phyloP scores from a whole-genome alignment of 805 yeast genomes.

The Candida sanyiensis region DNA sequence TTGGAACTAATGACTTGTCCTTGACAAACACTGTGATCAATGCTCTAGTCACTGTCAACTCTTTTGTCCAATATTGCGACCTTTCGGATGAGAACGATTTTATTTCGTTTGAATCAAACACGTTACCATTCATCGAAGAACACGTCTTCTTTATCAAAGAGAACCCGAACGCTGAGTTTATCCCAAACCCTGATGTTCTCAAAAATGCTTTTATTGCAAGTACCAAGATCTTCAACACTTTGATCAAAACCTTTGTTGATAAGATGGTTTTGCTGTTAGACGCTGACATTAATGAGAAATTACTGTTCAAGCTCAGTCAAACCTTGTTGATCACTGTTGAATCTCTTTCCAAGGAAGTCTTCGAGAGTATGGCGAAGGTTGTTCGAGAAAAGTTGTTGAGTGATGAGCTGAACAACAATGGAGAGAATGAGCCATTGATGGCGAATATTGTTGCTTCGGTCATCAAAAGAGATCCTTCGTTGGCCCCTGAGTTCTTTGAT shows the following conservation, averaged over 20 bases:
- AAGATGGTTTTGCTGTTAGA: conserved; percentile 62
- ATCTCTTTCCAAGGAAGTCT: conserved; percentile 54
- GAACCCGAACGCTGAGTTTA: conserved; percentile 28
- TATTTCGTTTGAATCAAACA: conserved; percentile 34
- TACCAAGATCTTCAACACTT: conserved; percentile 59
- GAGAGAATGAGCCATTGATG: conserved; percentile 56
- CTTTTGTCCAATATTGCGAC: conserved; percentile 68
- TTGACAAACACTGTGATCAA: conserved; percentile 66
- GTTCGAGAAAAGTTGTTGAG: conserved; percentile 37
- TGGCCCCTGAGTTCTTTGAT: conserved; percentile 24
- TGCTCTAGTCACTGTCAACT: conserved; percentile 62
- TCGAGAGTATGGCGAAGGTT: conserved; percentile 36
- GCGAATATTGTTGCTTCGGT: conserved; percentile 71
- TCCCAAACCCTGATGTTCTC: conserved; percentile 41
- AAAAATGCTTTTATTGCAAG: conserved; percentile 63
- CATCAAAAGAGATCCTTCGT: conserved; percentile 46
- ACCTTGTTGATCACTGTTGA: conserved; percentile 47
- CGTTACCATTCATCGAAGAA: conserved; percentile 53
- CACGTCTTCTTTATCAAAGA: conserved; percentile 50
- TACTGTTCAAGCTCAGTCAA: conserved; percentile 35
- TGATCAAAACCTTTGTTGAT: conserved; percentile 50
- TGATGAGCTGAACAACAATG: conserved; percentile 53
- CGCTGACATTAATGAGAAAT: conserved; percentile 33
- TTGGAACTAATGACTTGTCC: conserved; percentile 80
- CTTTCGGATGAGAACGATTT: conserved; percentile 37